phyloP scores from a whole-genome alignment of 352 stramenopile genomes.

The Discostella stelligera region DNA sequence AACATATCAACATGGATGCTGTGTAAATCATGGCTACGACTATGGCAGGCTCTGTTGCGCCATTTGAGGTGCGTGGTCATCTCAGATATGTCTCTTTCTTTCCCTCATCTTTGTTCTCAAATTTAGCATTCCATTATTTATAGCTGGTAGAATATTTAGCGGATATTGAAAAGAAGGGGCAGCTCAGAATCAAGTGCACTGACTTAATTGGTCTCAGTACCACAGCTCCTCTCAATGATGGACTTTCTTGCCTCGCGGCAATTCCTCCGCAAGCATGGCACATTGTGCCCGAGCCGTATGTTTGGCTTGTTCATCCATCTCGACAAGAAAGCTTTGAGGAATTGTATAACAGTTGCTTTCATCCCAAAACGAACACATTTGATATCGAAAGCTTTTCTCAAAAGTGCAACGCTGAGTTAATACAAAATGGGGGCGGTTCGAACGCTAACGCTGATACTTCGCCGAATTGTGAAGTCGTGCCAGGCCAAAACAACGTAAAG shows the following conservation, averaged over 20 bases:
- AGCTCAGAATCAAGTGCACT: slow-evolving; percentile 32
- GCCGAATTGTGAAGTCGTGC: neutral
- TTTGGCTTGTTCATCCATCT: slow-evolving; percentile 30
- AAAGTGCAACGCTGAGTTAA: slow-evolving; percentile 48
- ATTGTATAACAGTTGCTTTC: slow-evolving; percentile 65
- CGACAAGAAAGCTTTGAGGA: slow-evolving; percentile 57
- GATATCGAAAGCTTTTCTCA: slow-evolving; percentile 58
- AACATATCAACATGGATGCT: slow-evolving; percentile 74
- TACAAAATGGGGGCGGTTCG: slow-evolving; percentile 10
- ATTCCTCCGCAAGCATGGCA: slow-evolving; percentile 62
- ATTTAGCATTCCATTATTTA: neutral
- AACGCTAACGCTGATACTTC: neutral
- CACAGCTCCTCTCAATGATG: slow-evolving; percentile 51
- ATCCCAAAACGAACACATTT: slow-evolving; percentile 57
- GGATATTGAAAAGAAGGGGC: slow-evolving; percentile 45
- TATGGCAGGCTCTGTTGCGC: slow-evolving; percentile 67
- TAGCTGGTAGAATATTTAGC: slow-evolving; percentile 50
- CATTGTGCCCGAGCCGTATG: slow-evolving; percentile 67
- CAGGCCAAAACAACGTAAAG: slow-evolving; percentile 17
- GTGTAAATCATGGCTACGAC: slow-evolving; percentile 68
- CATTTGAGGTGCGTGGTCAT: slow-evolving; percentile 29
- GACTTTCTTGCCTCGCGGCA: slow-evolving; percentile 65
- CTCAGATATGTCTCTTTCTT: too few species aligned
- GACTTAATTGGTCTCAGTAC: slow-evolving; percentile 39
- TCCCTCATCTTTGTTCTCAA: too few species aligned